Conservation (phyloP, 2,329 filamentous ascomycete species). For the Paramyrothecium sp. region DNA sequence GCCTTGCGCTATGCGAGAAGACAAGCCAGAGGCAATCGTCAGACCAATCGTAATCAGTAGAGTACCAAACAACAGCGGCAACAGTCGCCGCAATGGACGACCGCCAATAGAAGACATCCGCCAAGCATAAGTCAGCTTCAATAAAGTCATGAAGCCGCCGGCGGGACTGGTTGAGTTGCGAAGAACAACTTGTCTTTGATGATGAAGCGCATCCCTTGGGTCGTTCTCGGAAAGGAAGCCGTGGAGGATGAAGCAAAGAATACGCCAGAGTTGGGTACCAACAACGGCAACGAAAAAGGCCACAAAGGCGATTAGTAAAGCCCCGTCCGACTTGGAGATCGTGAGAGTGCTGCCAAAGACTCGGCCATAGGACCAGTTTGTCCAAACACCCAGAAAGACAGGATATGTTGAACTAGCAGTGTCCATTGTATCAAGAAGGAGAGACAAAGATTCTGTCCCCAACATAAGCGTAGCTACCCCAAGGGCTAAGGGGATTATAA, state of each 20-base stretch:
- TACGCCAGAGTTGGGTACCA: not conserved
- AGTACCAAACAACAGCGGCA: not conserved
- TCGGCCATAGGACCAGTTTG: not conserved
- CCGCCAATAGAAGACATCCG: not conserved
- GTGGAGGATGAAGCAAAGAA: not conserved
- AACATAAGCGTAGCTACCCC: no score
- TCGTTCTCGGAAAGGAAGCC: not conserved
- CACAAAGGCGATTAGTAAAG: conserved; percentile 8
- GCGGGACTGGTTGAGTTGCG: not conserved
- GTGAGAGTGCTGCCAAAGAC: not conserved
- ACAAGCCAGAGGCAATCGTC: not conserved
- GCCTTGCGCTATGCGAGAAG: not conserved
- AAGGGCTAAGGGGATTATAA: no score
- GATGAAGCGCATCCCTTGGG: not conserved
- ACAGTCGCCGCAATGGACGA: not conserved
- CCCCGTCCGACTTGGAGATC: not conserved
- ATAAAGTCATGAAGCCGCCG: not conserved
- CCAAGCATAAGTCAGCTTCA: not conserved
- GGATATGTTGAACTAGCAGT: not conserved
- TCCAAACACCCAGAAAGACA: not conserved
- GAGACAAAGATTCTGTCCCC: no score
- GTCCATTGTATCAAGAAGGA: no score
- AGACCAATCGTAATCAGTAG: not conserved
- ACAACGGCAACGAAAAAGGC: conserved; percentile 13
- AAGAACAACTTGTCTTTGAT: not conserved